These are phyloP conservation scores for Solanum verrucosum DNA, from an alignment of 257 asterid genomes.

Conservation along the genomic window DNA sequence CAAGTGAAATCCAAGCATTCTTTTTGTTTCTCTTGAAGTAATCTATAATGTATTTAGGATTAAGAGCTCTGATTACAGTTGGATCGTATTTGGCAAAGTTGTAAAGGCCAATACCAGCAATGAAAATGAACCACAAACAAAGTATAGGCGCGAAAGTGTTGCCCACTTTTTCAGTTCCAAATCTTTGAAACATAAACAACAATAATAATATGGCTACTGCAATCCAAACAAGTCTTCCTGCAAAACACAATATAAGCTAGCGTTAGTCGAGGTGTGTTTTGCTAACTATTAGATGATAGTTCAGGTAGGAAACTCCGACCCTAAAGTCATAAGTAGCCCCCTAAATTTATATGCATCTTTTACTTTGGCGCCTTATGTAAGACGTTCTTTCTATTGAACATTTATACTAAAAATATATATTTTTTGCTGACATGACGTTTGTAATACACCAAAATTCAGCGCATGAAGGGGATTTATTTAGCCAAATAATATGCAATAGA, in stretches of 20 bases:
- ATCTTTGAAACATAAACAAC: slow-evolving; percentile 48
- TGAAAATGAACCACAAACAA: slow-evolving; percentile 45
- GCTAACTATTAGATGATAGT: too few relatives aligned
- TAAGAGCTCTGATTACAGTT: slow-evolving; percentile 38
- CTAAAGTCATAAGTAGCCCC: neutral
- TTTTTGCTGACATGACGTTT: neutral
- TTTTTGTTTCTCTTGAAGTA: slow-evolving; percentile 53
- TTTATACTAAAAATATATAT: neutral
- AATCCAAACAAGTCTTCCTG: slow-evolving; percentile 45
- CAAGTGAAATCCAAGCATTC: slow-evolving; percentile 62
- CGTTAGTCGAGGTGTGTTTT: neutral
- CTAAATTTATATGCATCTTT: neutral
- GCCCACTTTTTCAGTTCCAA: slow-evolving; percentile 73
- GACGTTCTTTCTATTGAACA: neutral
- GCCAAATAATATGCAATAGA: neutral
- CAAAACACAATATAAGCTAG: neutral
- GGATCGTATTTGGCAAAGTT: slow-evolving; percentile 41
- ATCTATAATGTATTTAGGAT: slow-evolving; percentile 47
- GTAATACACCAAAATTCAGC: neutral
- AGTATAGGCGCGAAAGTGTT: slow-evolving; percentile 60
- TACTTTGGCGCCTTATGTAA: neutral
- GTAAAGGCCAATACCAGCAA: slow-evolving; percentile 38
- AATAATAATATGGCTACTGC: slow-evolving; percentile 41
- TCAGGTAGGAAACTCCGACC: neutral
- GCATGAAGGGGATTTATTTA: neutral